Conservation (phyloP, 1,284 basidiomycete species). For the Apiotrichum siamense region DNA sequence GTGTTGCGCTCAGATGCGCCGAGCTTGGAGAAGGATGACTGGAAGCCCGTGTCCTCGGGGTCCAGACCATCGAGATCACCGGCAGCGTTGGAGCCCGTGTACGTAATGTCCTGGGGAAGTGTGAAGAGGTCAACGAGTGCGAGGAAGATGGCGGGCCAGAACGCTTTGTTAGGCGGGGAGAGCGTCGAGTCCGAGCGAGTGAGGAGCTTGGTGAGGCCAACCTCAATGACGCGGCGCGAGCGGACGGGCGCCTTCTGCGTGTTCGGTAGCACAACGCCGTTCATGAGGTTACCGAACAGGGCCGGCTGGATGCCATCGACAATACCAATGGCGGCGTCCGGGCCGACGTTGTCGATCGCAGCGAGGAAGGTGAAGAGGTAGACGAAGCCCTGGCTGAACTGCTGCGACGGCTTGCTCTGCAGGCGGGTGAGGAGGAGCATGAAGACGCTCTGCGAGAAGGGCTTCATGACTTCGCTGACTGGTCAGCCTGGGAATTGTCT, state of each 20-base stretch:
- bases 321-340: conserved; percentile 69
- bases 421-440: conserved; percentile 76
- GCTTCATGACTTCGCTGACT: conserved; percentile 59
- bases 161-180: conserved; percentile 56
- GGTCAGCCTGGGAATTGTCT: conserved; percentile 1
- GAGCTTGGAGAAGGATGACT: conserved; percentile 84
- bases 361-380: conserved; percentile 70
- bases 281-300: conserved; percentile 76
- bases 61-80: conserved; percentile 61
- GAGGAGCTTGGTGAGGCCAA: conserved; percentile 77
- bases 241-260: conserved; percentile 70
- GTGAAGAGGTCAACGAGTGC: conserved; percentile 70
- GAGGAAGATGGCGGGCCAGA: conserved; percentile 66
- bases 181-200: conserved; percentile 67
- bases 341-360: conserved; percentile 68
- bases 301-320: conserved; percentile 81
- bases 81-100: conserved; percentile 39
- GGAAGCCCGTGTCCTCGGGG: conserved; percentile 86
- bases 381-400: conserved; percentile 76
- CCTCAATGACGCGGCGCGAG: conserved; percentile 74
- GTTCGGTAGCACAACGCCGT: conserved; percentile 74
- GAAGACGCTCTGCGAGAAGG: conserved; percentile 71
- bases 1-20: conserved; percentile 60
- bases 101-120: conserved; percentile 62
- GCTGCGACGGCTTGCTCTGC: conserved; percentile 84